Percentiles rank a stretch among this genome's conserved stretches.
phyloP scores from a whole-genome alignment of 176 grass and related monocot genomes.

The Aegilops speltoides region DNA sequence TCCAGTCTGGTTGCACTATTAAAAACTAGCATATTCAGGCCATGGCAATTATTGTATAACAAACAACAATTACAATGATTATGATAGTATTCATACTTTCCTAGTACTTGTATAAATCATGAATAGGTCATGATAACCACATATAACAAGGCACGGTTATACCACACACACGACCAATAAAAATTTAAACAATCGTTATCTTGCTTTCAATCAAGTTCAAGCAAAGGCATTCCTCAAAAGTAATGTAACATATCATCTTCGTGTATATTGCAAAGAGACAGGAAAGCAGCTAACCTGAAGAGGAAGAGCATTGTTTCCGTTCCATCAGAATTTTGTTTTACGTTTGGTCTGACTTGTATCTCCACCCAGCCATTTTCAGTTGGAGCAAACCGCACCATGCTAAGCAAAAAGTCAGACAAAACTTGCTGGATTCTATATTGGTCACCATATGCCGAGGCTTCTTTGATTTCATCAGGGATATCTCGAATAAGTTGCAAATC shows the following conservation, averaged over 20 bases:
- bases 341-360: slow-evolving; percentile 83
- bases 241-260: not conserved
- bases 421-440: slow-evolving; percentile 97
- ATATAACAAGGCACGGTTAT: not conserved
- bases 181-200: no score
- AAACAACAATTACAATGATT: not conserved
- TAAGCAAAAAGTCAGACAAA: slow-evolving; percentile 86
- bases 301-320: slow-evolving; percentile 57
- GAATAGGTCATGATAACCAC: not conserved
- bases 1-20: no score
- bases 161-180: not conserved
- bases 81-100: not conserved
- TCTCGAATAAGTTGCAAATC: slow-evolving; percentile 90
- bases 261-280: slow-evolving; percentile 15
- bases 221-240: not conserved
- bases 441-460: slow-evolving; percentile 68
- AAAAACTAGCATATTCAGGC: no score
- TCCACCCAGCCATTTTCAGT: slow-evolving; percentile 85
- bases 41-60: not conserved
- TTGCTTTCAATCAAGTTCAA: slow-evolving; percentile 24
- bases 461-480: slow-evolving; percentile 97
- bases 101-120: not conserved
- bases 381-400: slow-evolving; percentile 77
- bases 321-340: slow-evolving; percentile 69
- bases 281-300: slow-evolving; percentile 70